Percentiles rank a stretch among this genome's conserved stretches.
Evolutionary conservation across 805 yeast genomes (phyloP).

Genomic region (Ogataea saltuana): DNA sequence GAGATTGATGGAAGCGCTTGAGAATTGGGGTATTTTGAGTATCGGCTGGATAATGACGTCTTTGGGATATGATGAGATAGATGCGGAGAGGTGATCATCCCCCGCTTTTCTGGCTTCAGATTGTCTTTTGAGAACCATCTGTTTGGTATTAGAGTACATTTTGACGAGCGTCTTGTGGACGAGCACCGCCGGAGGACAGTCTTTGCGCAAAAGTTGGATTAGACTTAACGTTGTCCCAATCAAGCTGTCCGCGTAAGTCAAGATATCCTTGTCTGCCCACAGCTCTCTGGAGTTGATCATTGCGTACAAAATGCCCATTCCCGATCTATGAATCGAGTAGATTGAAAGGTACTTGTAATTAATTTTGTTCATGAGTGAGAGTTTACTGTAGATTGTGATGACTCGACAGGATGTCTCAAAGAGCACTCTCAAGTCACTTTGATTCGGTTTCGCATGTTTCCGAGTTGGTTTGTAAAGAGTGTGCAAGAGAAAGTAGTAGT

Average conservation of each 20-base stretch:
- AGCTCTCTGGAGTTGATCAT: conserved; percentile 22
- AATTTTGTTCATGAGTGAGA: conserved; percentile 12
- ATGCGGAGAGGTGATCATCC: neutral
- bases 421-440: conserved; percentile 17
- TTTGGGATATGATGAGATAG: neutral
- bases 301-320: conserved; percentile 21
- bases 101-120: conserved; percentile 3
- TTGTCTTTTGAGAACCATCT: conserved; percentile 12
- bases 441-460: conserved; percentile 3
- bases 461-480: conserved; percentile 1
- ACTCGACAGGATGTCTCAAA: conserved; percentile 16
- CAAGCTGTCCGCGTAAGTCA: conserved; percentile 8
- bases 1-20: conserved; percentile 5
- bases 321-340: conserved; percentile 25
- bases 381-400: conserved; percentile 16
- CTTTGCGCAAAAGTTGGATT: conserved; percentile 12
- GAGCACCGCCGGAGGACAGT: conserved; percentile 28
- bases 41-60: conserved; percentile 3
- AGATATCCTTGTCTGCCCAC: conserved; percentile 7
- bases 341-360: conserved; percentile 27
- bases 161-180: conserved; percentile 15
- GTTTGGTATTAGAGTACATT: conserved; percentile 19
- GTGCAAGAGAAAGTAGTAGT: conserved; percentile 8
- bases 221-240: conserved; percentile 10
- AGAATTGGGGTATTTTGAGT: neutral